Evolutionary conservation across 73 alveolate genomes (phyloP).

Genomic region (Paramecium primaurelia): DNA sequence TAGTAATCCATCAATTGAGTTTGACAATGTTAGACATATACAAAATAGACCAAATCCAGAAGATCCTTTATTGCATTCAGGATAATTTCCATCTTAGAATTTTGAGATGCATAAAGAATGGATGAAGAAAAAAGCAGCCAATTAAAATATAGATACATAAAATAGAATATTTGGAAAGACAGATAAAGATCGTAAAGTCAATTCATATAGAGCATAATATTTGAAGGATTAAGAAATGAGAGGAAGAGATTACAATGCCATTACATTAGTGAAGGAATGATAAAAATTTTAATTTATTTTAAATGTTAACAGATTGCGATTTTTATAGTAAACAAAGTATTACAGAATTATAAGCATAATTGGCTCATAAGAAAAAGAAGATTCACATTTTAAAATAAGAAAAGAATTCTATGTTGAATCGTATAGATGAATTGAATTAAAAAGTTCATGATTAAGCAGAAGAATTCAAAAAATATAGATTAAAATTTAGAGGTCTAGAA

Average conservation of each 20-base stretch:
- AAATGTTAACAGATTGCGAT: conserved; percentile 39
- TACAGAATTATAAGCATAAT: background rate
- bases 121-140: background rate
- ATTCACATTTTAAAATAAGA: background rate
- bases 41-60: background rate
- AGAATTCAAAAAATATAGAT: background rate
- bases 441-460: conserved; percentile 16
- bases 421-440: conserved; percentile 8
- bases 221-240: conserved; percentile 16
- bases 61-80: background rate
- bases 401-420: background rate
- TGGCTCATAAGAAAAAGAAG: conserved; percentile 4
- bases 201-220: conserved; percentile 4
- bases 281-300: background rate
- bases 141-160: background rate
- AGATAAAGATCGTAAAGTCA: background rate
- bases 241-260: conserved; percentile 49
- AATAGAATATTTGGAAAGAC: background rate
- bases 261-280: background rate
- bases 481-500: background rate
- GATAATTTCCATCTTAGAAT: background rate
- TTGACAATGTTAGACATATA: conserved; percentile 3
- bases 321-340: background rate
- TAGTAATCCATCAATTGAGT: conserved; percentile 34
- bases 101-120: conserved; percentile 13